Evolutionary conservation across 345 rosid genomes (phyloP), one percentile per base, ranked within the genome.

Genomic region (Hypericum androsaemum): DNA sequence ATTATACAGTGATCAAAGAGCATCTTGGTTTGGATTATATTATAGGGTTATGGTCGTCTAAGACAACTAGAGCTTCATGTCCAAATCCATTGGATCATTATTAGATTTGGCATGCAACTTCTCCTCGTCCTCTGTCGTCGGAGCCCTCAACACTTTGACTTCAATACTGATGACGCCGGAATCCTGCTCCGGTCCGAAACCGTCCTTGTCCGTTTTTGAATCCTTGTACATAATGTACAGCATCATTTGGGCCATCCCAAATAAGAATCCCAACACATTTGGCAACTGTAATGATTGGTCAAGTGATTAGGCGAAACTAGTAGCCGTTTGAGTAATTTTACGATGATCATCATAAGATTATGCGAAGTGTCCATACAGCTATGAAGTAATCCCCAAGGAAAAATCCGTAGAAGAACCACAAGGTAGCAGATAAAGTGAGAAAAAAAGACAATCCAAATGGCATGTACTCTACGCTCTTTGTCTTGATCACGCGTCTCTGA

Each of bases 391-490:
- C 50, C 9, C 22, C 12, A 16, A 46, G 28, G 17, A 46, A 32
- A 46, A 46, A 32, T n/a, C 50, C 50, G 12, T 46, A 46, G 50
- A 46, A 46, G 50, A 46, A 46, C 50, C 50, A 46, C 7, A 32
- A 17, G 9, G 22, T 46, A 10, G 50, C 50, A 13, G 28, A 46
- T 4, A 46, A 32, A 5, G 50, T 46, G 14, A 46, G 50, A 16
- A 46, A 46, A 10, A 46, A 6, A 8, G 50, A 46, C 50, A 46
- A 13, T n/a, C 28, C 15, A 13, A 46, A 46, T 3, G 50, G 50
- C 50, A 46, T 46, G 50, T 46, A 46, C 50, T 46, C 50, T 16
- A 46, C 50, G 28, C 50, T 46, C 50, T 46, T 46, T 6, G 50
- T 46, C 50, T 46, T 46, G 15, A 46, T 46, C 50, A 46, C 50